Conservation (phyloP, 441 rosid genomes). For the Erodium texanum region DNA sequence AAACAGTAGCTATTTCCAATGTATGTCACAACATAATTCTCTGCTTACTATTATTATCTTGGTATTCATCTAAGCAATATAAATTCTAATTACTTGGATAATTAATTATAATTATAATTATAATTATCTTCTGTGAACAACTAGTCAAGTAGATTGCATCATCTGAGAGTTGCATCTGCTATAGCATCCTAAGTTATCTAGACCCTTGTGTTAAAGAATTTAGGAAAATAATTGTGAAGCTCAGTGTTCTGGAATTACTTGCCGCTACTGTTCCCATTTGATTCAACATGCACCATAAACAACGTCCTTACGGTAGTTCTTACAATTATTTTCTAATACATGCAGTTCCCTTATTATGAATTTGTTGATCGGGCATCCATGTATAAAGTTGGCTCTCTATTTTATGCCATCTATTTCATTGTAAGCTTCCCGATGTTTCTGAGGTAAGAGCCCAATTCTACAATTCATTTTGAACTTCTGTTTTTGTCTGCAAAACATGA, state of each 20-base stretch:
- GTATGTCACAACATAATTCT: conserved; percentile 36
- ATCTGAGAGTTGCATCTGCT: neutral
- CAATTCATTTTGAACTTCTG: neutral
- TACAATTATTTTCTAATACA: conserved; percentile 17
- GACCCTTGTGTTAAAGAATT: neutral
- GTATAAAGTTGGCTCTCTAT: conserved; percentile 92
- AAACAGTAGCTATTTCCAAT: conserved; percentile 82
- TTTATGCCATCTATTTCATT: conserved; percentile 89
- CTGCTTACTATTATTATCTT: neutral
- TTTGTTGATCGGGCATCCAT: conserved; percentile 91
- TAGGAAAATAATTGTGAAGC: neutral
- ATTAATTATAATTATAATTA: too few relatives aligned
- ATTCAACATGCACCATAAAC: neutral
- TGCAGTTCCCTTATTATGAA: conserved; percentile 97
- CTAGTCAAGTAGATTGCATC: neutral
- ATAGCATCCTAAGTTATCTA: neutral
- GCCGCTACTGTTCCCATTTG: neutral
- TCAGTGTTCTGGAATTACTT: neutral
- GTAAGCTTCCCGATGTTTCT: conserved; percentile 98
- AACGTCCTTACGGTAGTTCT: neutral
- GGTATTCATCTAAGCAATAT: neutral
- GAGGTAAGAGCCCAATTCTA: conserved; percentile 45
- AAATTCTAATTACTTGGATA: neutral
- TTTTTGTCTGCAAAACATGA: neutral
- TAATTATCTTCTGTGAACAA: neutral